Percentiles rank a stretch among this genome's conserved stretches.
Conservation (phyloP, 352 stramenopile species). For the Thraustotheca clavata region DNA sequence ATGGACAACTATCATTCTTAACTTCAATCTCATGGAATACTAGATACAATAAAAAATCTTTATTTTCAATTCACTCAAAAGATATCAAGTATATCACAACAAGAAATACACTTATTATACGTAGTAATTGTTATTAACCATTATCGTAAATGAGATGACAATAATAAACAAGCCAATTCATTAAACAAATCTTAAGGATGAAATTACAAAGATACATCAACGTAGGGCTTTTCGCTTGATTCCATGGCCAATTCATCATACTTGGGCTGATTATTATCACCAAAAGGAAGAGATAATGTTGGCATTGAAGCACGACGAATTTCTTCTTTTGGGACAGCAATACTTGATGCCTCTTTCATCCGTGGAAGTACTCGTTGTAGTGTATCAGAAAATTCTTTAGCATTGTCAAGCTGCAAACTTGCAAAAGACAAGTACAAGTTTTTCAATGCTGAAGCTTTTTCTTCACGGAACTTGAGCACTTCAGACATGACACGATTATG, state of each 20-base stretch:
- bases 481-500: conserved; percentile 70
- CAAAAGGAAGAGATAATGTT: not conserved
- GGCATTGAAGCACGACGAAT: not conserved
- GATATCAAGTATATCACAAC: not conserved
- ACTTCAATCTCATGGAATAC: not conserved
- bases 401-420: not conserved
- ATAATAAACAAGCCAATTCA: not conserved
- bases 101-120: not conserved
- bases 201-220: conserved; percentile 14
- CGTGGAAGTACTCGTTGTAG: conserved; percentile 5
- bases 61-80: not conserved
- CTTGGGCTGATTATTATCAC: not conserved
- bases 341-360: conserved; percentile 2
- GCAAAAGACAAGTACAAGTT: conserved; percentile 63
- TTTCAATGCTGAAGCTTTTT: conserved; percentile 66
- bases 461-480: conserved; percentile 55
- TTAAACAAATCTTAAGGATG: not conserved
- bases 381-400: conserved; percentile 3
- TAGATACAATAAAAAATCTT: not conserved
- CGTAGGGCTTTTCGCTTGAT: not conserved
- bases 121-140: not conserved
- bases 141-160: not conserved
- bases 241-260: not conserved
- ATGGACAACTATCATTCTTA: not conserved
- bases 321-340: not conserved